Evolutionary conservation across 2,329 filamentous ascomycete species (phyloP).

Genomic region (Corynespora cassiicola): DNA sequence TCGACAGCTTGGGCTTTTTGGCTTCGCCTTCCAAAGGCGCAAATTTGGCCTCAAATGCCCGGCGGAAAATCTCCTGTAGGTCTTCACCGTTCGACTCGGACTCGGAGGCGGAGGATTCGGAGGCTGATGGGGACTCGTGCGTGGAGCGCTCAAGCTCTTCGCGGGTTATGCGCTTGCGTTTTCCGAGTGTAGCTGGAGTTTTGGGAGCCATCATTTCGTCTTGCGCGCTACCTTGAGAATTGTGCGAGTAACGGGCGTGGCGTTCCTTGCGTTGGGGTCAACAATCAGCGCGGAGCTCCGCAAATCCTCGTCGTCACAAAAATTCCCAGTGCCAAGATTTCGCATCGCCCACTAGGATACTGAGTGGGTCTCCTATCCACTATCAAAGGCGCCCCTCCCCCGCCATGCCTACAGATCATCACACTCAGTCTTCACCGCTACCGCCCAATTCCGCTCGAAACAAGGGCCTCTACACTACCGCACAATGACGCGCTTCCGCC

Average conservation of each 20-base stretch:
- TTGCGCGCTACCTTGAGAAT: no score
- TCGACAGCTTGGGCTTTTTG: constrained; percentile 32
- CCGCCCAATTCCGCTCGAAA: not conserved
- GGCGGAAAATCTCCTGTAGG: constrained; percentile 77
- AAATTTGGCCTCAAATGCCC: constrained; percentile 89
- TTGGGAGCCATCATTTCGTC: constrained; percentile 51
- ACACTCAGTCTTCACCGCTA: no score
- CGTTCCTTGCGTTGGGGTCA: no score
- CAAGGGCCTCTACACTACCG: not conserved
- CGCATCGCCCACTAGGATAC: constrained; percentile 4
- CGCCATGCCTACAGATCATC: constrained; percentile 19
- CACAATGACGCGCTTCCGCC: constrained; percentile 88
- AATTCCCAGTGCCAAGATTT: constrained; percentile 20
- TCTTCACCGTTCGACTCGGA: constrained; percentile 54
- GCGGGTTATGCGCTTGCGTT: constrained; percentile 52
- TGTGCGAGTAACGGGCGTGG: no score
- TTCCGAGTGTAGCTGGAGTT: constrained; percentile 52
- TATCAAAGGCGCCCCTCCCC: constrained; percentile 20
- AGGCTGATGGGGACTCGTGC: constrained; percentile 32
- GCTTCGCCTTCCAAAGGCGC: constrained; percentile 66
- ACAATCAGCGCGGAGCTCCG: no score
- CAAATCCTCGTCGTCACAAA: constrained; percentile 4
- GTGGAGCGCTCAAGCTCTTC: constrained; percentile 34
- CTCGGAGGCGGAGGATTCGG: constrained; percentile 33
- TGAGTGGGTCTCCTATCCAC: no score